Evolutionary conservation across 2,329 filamentous ascomycete genomes (phyloP).

Genomic region (Berkeleyomyces rouxiae): DNA sequence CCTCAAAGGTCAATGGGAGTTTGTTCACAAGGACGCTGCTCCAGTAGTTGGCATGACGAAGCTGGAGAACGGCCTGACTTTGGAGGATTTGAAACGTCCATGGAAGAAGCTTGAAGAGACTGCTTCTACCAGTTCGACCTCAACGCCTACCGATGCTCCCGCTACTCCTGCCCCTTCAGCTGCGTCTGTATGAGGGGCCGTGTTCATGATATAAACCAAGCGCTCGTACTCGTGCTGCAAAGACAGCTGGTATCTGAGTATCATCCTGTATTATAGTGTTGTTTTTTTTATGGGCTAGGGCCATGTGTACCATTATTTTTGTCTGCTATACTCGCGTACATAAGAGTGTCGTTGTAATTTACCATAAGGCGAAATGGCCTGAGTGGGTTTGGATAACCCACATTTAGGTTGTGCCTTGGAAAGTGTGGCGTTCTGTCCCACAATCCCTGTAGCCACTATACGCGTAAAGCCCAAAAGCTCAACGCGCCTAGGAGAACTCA

Average conservation of each 20-base stretch:
- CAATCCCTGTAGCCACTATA: slow-evolving; percentile 13
- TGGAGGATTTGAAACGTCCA: slow-evolving; percentile 69
- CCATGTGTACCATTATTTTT: slow-evolving; percentile 5
- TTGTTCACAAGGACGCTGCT: slow-evolving; percentile 81
- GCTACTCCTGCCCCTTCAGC: background rate
- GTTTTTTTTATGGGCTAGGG: background rate
- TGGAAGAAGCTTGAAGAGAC: slow-evolving; percentile 30
- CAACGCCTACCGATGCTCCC: background rate
- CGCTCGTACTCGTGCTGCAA: background rate
- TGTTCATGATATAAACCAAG: background rate
- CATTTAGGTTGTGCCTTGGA: background rate
- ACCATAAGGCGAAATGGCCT: background rate
- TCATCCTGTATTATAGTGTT: slow-evolving; percentile 12
- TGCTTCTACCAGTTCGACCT: background rate
- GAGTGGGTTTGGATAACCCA: background rate
- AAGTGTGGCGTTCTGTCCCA: slow-evolving; percentile 3
- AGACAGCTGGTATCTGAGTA: background rate
- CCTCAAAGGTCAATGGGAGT: slow-evolving; percentile 60
- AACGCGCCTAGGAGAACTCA: background rate
- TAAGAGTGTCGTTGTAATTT: background rate
- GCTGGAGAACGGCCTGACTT: slow-evolving; percentile 56
- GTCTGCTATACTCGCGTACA: background rate
- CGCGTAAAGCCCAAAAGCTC: slow-evolving; percentile 9
- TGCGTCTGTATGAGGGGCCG: background rate
- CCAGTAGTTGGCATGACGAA: slow-evolving; percentile 88